Evolutionary conservation across 257 asterid genomes (phyloP).

Genomic region (Coffea canephora): DNA sequence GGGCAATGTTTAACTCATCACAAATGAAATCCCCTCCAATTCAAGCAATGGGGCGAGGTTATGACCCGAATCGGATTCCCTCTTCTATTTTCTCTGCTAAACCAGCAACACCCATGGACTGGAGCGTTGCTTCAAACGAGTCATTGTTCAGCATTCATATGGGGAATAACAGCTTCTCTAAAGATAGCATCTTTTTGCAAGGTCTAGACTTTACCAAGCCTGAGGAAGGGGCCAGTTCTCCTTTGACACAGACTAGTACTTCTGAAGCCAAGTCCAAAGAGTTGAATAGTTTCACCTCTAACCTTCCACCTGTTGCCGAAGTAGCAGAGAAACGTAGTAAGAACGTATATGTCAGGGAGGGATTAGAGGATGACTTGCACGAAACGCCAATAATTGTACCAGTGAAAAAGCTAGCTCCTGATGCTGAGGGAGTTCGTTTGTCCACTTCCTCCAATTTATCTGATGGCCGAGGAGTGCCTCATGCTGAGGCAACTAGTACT

Average conservation of each 20-base stretch:
- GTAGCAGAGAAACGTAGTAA: constrained; percentile 30
- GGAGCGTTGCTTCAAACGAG: constrained; percentile 87
- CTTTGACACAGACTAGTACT: constrained; percentile 10
- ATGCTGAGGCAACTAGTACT: constrained; percentile 12
- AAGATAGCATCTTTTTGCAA: constrained; percentile 39
- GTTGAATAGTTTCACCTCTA: constrained; percentile 24
- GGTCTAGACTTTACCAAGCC: constrained; percentile 42
- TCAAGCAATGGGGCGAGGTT: constrained; percentile 54
- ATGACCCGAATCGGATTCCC: constrained; percentile 81
- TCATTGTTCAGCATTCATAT: constrained; percentile 82
- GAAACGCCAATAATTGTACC: constrained; percentile 17
- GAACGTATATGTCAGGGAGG: constrained; percentile 25
- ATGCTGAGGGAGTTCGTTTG: constrained; percentile 15
- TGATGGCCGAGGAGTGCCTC: constrained; percentile 19
- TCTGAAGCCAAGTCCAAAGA: constrained; percentile 38
- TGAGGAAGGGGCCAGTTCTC: constrained; percentile 41
- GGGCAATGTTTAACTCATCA: constrained; percentile 19
- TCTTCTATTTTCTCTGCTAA: constrained; percentile 55
- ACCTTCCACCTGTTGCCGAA: constrained; percentile 62
- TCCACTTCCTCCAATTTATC: constrained; percentile 26
- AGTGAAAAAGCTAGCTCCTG: constrained; percentile 9
- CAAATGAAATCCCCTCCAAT: constrained; percentile 45
- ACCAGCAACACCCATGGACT: constrained; percentile 44
- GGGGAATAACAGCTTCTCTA: constrained; percentile 70
- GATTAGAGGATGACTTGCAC: constrained; percentile 21